Evolutionary conservation across 495 filamentous ascomycete species (phyloP).

Genomic region (Extremus antarcticus): DNA sequence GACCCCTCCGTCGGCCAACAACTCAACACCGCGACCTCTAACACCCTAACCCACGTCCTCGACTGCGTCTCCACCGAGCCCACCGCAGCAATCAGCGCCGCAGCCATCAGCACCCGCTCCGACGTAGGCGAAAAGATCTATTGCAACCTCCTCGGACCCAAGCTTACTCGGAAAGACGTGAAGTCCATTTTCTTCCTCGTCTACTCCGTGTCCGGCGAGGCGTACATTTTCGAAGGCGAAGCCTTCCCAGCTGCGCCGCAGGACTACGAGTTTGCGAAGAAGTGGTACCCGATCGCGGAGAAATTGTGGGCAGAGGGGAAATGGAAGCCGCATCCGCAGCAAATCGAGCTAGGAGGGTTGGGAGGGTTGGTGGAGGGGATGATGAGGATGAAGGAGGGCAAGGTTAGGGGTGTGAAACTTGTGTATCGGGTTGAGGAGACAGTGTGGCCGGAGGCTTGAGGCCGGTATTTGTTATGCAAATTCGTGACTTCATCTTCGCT

Average conservation of each 20-base stretch:
- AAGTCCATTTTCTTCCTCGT: constrained; percentile 23
- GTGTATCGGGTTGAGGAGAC: constrained; percentile 31
- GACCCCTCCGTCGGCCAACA: not conserved
- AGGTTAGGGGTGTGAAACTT: constrained; percentile 46
- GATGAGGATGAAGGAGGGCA: constrained; percentile 35
- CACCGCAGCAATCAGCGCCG: constrained; percentile 21
- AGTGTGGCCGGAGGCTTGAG: not conserved
- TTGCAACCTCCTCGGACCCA: constrained; percentile 6
- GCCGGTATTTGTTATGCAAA: too few species aligned
- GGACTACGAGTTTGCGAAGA: constrained; percentile 33
- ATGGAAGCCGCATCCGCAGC: constrained; percentile 40
- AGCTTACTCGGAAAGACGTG: constrained; percentile 15
- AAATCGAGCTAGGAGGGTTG: constrained; percentile 37
- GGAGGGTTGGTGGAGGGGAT: constrained; percentile 42
- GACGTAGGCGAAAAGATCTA: constrained; percentile 17
- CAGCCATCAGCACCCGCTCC: constrained; percentile 2
- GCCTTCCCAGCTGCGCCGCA: constrained; percentile 11
- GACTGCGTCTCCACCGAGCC: constrained; percentile 23
- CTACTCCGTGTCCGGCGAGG: constrained; percentile 24
- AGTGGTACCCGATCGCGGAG: constrained; percentile 30
- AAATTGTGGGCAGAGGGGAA: constrained; percentile 37
- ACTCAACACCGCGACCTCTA: constrained; percentile 16
- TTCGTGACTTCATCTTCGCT: too few species aligned
- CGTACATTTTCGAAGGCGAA: constrained; percentile 14
- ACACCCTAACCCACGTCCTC: constrained; percentile 21